A percentile compares a stretch with the other conserved stretches of the same genome.
phyloP scores from a whole-genome alignment of 768 basidiomycete genomes.

The Agrocybe praecox region DNA sequence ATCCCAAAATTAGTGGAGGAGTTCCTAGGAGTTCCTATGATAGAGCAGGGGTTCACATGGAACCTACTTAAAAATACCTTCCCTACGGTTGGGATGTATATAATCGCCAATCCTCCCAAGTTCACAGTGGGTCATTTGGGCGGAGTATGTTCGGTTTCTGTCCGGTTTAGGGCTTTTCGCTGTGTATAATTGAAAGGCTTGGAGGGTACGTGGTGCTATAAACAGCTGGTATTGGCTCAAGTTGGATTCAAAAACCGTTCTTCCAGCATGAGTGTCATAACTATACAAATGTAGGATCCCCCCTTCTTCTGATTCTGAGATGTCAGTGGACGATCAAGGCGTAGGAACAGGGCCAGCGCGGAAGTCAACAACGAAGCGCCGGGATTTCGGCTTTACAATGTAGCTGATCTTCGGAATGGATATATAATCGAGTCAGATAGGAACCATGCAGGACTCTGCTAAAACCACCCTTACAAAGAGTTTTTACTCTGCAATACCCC shows the following conservation, averaged over 20 bases:
- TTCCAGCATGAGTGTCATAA: not conserved
- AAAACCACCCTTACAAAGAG: not conserved
- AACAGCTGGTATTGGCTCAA: not conserved
- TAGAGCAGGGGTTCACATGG: not conserved
- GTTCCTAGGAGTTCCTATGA: not conserved
- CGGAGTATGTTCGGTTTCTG: not conserved
- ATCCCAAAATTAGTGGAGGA: not conserved
- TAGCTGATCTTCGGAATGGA: not conserved
- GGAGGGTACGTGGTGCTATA: not conserved
- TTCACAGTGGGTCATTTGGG: not conserved
- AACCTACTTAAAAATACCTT: not conserved
- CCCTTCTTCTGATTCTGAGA: not conserved
- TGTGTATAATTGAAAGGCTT: not conserved
- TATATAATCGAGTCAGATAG: not conserved
- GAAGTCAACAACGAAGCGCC: not conserved
- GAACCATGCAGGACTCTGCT: not conserved
- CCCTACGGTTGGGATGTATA: not conserved
- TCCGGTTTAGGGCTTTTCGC: not conserved
- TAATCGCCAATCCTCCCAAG: not conserved
- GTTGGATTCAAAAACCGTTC: not conserved
- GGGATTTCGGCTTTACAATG: not conserved
- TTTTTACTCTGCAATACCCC: constrained; percentile 1
- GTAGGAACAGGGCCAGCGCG: not conserved
- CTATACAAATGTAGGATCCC: no score
- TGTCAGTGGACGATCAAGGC: not conserved